Evolutionary conservation across 1,139 yeast genomes (phyloP).

Genomic region (Candida frijolesensis): DNA sequence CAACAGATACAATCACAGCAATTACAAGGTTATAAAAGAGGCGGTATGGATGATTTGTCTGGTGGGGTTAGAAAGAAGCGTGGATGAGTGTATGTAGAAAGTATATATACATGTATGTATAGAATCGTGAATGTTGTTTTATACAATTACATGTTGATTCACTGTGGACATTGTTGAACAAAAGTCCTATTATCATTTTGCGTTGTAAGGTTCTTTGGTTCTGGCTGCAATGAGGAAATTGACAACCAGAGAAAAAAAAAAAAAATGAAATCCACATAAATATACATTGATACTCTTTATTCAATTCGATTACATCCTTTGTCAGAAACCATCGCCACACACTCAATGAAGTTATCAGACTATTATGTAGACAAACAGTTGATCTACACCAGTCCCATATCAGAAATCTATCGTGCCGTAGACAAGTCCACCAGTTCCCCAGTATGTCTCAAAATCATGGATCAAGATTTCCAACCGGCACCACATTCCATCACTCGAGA

Average conservation of each 20-base stretch:
- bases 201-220: too few species aligned
- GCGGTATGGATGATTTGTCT: conserved; percentile 4
- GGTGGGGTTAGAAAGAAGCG: conserved; percentile 5
- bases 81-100: background rate
- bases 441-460: conserved; percentile 44
- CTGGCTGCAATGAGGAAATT: too few species aligned
- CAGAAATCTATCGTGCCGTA: conserved; percentile 34
- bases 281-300: too few species aligned
- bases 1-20: conserved; percentile 7
- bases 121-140: background rate
- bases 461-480: conserved; percentile 35
- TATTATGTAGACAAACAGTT: conserved; percentile 23
- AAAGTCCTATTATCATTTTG: too few species aligned
- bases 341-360: conserved; percentile 11
- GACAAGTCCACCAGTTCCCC: conserved; percentile 15
- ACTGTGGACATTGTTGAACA: too few species aligned
- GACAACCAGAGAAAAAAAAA: background rate
- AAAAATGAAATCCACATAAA: background rate
- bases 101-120: background rate
- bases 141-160: background rate
- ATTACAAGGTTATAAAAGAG: conserved; percentile 5
- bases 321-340: background rate
- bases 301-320: background rate
- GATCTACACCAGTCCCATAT: conserved; percentile 39
- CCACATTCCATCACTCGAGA: conserved; percentile 45